phyloP scores from a whole-genome alignment of 495 filamentous ascomycete genomes.

The Amorphotheca resinae region DNA sequence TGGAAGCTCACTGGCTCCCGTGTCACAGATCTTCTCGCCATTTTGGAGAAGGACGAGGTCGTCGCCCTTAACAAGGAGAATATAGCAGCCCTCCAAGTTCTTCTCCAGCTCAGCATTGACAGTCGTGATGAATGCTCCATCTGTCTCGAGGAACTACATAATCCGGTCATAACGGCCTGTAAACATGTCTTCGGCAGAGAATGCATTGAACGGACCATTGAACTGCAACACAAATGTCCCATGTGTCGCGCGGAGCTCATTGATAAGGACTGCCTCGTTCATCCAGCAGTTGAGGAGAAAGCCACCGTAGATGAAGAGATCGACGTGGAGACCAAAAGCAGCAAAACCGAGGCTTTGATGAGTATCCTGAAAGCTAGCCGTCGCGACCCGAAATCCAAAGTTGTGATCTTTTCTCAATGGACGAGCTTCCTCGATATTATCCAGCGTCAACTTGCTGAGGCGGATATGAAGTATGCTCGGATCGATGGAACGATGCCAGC shows the following conservation, averaged over 20 bases:
- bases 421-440: conserved; percentile 78
- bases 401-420: conserved; percentile 90
- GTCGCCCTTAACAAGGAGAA: conserved; percentile 68
- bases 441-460: conserved; percentile 51
- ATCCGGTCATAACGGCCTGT: conserved; percentile 79
- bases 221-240: conserved; percentile 71
- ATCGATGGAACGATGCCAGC: conserved; percentile 77
- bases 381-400: conserved; percentile 58
- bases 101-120: conserved; percentile 69
- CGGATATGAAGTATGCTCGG: conserved; percentile 52
- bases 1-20: conserved; percentile 63
- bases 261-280: conserved; percentile 45
- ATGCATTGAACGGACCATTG: conserved; percentile 71
- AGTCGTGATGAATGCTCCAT: conserved; percentile 75
- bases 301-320: conserved; percentile 30
- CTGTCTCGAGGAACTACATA: conserved; percentile 61
- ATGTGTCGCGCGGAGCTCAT: conserved; percentile 70
- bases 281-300: conserved; percentile 43
- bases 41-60: conserved; percentile 51
- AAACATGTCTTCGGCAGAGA: conserved; percentile 67
- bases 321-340: conserved; percentile 53
- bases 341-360: conserved; percentile 74
- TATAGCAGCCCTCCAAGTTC: conserved; percentile 54
- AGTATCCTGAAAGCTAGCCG: conserved; percentile 64
- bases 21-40: conserved; percentile 52